Conservation (phyloP, 805 yeast species). For the Wickerhamiella spandovensis region DNA sequence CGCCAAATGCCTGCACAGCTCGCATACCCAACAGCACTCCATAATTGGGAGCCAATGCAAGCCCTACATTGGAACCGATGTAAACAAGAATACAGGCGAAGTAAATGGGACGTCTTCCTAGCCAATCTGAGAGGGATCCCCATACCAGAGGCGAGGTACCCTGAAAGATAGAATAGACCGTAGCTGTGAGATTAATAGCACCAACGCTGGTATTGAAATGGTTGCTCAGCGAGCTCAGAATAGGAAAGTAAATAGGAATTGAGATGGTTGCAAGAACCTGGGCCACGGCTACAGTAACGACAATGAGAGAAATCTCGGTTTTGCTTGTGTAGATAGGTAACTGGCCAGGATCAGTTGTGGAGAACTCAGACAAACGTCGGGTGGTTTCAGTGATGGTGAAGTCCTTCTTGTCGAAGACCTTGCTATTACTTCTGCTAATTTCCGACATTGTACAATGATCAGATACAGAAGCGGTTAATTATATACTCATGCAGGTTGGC, state of each 20-base stretch:
- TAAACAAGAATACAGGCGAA: slow-evolving; percentile 42
- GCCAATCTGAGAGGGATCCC: slow-evolving; percentile 53
- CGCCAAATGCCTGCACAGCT: slow-evolving; percentile 62
- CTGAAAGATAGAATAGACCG: slow-evolving; percentile 62
- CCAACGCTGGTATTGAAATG: slow-evolving; percentile 45
- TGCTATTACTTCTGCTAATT: neutral
- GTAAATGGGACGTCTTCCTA: slow-evolving; percentile 62
- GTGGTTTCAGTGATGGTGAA: neutral
- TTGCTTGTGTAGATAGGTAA: neutral
- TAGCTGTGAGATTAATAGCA: slow-evolving; percentile 54
- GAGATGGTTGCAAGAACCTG: slow-evolving; percentile 45
- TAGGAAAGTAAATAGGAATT: slow-evolving; percentile 71
- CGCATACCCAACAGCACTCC: slow-evolving; percentile 51
- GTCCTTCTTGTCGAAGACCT: neutral
- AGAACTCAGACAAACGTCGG: neutral
- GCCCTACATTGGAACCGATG: slow-evolving; percentile 48
- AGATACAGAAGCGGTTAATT: neutral
- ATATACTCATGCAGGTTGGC: neutral
- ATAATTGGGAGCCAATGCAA: slow-evolving; percentile 45
- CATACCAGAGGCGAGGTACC: slow-evolving; percentile 62
- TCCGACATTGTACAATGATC: neutral
- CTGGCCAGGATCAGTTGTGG: neutral
- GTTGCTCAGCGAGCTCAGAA: slow-evolving; percentile 42
- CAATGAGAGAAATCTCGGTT: neutral
- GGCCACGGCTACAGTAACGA: neutral